phyloP scores from a whole-genome alignment of 495 filamentous ascomycete species.

The Neurospora africana region DNA sequence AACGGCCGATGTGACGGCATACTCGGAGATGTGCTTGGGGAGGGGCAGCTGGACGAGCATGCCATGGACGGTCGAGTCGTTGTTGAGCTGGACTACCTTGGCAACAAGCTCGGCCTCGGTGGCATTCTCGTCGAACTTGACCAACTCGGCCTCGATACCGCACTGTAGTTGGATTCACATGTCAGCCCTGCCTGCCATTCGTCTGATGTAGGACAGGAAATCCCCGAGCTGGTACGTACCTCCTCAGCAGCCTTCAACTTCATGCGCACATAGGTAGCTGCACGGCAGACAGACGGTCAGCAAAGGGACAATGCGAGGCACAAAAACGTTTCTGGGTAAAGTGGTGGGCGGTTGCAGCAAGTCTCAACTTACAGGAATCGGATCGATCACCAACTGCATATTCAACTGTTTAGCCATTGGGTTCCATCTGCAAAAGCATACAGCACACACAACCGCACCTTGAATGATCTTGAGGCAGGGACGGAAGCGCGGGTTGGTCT shows the following conservation, averaged over 20 bases:
- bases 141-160: conserved; percentile 75
- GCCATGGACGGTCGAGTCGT: conserved; percentile 78
- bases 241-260: conserved; percentile 95
- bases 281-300: conserved; percentile 7
- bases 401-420: conserved; percentile 5
- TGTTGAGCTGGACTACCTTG: conserved; percentile 70
- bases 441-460: conserved; percentile 42
- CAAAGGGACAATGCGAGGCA: conserved; percentile 1
- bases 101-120: conserved; percentile 80
- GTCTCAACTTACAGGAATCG: conserved; percentile 67
- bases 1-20: conserved; percentile 79
- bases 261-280: conserved; percentile 98
- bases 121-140: conserved; percentile 70
- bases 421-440: not conserved
- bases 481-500: conserved; percentile 71
- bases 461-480: conserved; percentile 89
- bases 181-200: not conserved
- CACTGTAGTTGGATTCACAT: conserved; percentile 41
- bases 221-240: conserved; percentile 35
- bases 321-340: not conserved
- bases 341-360: conserved; percentile 2
- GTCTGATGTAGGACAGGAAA: not conserved
- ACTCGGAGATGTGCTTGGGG: conserved; percentile 80
- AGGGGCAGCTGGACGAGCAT: conserved; percentile 91
- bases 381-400: conserved; percentile 69